phyloP scores from a whole-genome alignment of 805 yeast species.

The Suhomyces vadensis region DNA sequence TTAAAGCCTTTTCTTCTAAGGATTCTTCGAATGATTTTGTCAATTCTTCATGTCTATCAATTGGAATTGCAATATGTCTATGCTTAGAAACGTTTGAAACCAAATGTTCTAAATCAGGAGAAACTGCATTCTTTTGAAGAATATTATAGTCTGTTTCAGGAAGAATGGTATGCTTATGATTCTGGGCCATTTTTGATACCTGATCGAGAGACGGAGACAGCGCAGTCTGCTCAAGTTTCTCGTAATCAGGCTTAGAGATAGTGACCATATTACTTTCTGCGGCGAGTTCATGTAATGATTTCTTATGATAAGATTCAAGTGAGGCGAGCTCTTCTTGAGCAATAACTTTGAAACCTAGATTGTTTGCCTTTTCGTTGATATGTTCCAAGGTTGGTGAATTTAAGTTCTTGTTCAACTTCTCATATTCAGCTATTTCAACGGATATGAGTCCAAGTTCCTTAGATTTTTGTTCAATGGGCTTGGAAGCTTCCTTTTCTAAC shows the following conservation, averaged over 20 bases:
- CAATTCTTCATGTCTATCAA: slow-evolving; percentile 21
- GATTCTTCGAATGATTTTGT: slow-evolving; percentile 7
- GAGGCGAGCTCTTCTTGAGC: not conserved
- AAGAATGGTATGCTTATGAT: not conserved
- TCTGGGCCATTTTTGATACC: slow-evolving; percentile 5
- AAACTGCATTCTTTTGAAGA: slow-evolving; percentile 4
- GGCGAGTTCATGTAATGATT: slow-evolving; percentile 7
- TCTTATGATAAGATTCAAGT: not conserved
- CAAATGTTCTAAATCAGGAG: slow-evolving; percentile 5
- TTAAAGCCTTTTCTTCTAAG: slow-evolving; percentile 12
- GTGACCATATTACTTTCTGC: slow-evolving; percentile 7
- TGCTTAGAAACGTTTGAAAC: not conserved
- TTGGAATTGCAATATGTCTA: slow-evolving; percentile 10
- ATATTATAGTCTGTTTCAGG: not conserved
- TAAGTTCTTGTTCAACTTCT: not conserved
- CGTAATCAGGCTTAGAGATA: slow-evolving; percentile 1
- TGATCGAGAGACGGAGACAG: slow-evolving; percentile 14
- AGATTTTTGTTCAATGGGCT: slow-evolving; percentile 10
- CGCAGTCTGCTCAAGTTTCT: slow-evolving; percentile 6
- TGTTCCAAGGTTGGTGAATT: slow-evolving; percentile 9
- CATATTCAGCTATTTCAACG: slow-evolving; percentile 7
- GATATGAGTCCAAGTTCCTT: slow-evolving; percentile 14
- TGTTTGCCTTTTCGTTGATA: slow-evolving; percentile 6
- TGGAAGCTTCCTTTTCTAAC: slow-evolving; percentile 7
- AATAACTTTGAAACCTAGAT: slow-evolving; percentile 3